phyloP scores from a whole-genome alignment of 2,329 filamentous ascomycete species.

The Exophiala viscosa region DNA sequence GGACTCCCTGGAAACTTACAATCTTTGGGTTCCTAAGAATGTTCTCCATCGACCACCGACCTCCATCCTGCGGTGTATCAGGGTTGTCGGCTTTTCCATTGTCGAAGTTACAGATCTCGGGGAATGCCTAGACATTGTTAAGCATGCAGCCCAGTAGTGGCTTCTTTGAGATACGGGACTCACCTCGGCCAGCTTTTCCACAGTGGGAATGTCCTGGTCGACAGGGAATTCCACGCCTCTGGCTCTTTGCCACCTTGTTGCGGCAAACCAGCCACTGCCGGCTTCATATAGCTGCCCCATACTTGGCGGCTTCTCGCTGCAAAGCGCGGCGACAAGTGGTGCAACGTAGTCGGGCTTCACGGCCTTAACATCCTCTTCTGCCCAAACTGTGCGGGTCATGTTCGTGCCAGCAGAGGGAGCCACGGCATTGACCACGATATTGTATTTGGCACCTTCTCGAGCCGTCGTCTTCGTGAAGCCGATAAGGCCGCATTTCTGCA shows the following conservation, averaged over 20 bases:
- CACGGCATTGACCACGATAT: conserved; percentile 96
- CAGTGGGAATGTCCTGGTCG: conserved; percentile 26
- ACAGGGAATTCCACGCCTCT: conserved; percentile 33
- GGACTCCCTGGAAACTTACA: not conserved
- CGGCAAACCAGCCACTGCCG: conserved; percentile 85
- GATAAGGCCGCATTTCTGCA: conserved; percentile 80
- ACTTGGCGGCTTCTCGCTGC: conserved; percentile 79
- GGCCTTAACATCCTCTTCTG: conserved; percentile 95
- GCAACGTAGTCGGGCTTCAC: conserved; percentile 99
- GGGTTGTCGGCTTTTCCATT: conserved; percentile 84
- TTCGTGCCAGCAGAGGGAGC: conserved; percentile 93
- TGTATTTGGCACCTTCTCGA: conserved; percentile 90
- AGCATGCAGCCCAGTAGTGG: conserved; percentile 30
- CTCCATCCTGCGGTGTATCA: conserved; percentile 68
- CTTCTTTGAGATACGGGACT: conserved; percentile 34
- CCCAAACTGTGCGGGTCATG: conserved; percentile 90
- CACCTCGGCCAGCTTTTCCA: conserved; percentile 30
- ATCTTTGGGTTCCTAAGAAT: conserved; percentile 62
- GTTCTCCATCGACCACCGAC: conserved; percentile 78
- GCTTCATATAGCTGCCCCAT: conserved; percentile 90
- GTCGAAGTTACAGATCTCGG: conserved; percentile 78
- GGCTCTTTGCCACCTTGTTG: conserved; percentile 57
- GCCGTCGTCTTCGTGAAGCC: conserved; percentile 90
- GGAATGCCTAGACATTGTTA: conserved; percentile 58
- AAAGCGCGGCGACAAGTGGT: conserved; percentile 81